Evolutionary conservation across 2,329 filamentous ascomycete genomes (phyloP).

Genomic region (Dendrostoma leiphaemia): DNA sequence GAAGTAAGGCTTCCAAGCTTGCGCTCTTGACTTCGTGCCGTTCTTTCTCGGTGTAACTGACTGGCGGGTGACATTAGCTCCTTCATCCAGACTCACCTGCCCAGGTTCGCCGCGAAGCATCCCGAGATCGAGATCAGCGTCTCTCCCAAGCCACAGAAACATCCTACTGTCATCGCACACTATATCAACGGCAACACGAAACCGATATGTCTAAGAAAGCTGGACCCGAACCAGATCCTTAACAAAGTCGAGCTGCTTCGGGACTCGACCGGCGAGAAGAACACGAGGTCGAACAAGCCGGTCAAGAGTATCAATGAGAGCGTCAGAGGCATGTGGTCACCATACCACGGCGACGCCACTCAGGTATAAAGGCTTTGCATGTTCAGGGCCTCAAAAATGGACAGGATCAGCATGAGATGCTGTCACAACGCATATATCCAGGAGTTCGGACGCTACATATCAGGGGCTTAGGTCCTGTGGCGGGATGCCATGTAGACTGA

Average conservation of each 20-base stretch:
- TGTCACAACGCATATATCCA: not conserved
- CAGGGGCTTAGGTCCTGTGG: not conserved
- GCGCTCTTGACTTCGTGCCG: slow-evolving; percentile 4
- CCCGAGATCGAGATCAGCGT: slow-evolving; percentile 89
- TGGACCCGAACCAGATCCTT: slow-evolving; percentile 76
- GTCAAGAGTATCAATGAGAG: slow-evolving; percentile 63
- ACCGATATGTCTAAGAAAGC: slow-evolving; percentile 83
- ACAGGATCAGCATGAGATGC: not conserved
- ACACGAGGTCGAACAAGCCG: slow-evolving; percentile 62
- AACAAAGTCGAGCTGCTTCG: slow-evolving; percentile 74
- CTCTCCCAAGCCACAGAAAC: slow-evolving; percentile 83
- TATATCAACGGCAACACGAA: slow-evolving; percentile 91
- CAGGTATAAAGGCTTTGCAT: slow-evolving; percentile 39
- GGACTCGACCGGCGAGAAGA: slow-evolving; percentile 73
- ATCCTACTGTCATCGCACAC: slow-evolving; percentile 83
- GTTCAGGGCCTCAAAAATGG: not conserved
- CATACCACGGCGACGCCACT: slow-evolving; percentile 62
- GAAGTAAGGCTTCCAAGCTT: slow-evolving; percentile 66
- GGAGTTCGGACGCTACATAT: not conserved
- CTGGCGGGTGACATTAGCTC: slow-evolving; percentile 50
- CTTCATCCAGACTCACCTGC: slow-evolving; percentile 77
- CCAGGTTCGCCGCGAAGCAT: slow-evolving; percentile 75
- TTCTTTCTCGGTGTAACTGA: slow-evolving; percentile 7
- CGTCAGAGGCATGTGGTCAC: slow-evolving; percentile 70
- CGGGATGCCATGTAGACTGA: not conserved